phyloP scores from a whole-genome alignment of 2,329 filamentous ascomycete genomes.

The Coniella lustricola region DNA sequence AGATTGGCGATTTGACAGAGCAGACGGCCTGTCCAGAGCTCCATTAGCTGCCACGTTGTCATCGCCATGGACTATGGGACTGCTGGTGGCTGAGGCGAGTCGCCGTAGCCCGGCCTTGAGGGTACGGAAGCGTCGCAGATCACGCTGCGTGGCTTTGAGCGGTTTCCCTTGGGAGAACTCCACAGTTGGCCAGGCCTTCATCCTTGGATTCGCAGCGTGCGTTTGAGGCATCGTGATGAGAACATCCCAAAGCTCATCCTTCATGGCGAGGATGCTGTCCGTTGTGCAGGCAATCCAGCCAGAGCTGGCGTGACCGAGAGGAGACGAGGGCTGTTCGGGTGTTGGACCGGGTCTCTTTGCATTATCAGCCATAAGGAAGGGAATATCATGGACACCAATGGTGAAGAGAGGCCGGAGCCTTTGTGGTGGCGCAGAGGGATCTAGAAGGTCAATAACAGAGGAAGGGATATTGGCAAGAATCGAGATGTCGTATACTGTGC shows the following conservation, averaged over 20 bases:
- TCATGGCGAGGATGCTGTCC: conserved; percentile 84
- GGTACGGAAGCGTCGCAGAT: conserved; percentile 70
- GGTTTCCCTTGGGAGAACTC: conserved; percentile 56
- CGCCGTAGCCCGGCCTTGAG: conserved; percentile 58
- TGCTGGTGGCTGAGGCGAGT: conserved; percentile 25
- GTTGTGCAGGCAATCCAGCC: conserved; percentile 96
- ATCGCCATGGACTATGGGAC: conserved; percentile 15
- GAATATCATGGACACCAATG: conserved; percentile 88
- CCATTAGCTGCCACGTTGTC: conserved; percentile 1
- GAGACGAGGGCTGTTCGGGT: conserved; percentile 6
- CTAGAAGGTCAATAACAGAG: conserved; percentile 63
- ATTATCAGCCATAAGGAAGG: conserved; percentile 60
- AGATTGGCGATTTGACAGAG: conserved; percentile 6
- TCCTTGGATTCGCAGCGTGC: conserved; percentile 48
- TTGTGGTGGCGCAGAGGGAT: conserved; percentile 51
- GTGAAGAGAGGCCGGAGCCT: conserved; percentile 81
- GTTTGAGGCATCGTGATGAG: conserved; percentile 72
- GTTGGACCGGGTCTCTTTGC: conserved; percentile 29
- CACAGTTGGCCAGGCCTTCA: conserved; percentile 69
- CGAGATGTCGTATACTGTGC: conserved; percentile 81
- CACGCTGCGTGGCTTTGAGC: conserved; percentile 82
- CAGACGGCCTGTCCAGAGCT: conserved; percentile 7
- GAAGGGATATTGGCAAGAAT: conserved; percentile 82
- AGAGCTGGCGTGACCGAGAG: conserved; percentile 41
- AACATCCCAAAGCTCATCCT: conserved; percentile 81